Evolutionary conservation across 192 early-diverging fungal species (phyloP), one percentile per base, ranked within the genome.

Genomic region (Coemansia sp.): DNA sequence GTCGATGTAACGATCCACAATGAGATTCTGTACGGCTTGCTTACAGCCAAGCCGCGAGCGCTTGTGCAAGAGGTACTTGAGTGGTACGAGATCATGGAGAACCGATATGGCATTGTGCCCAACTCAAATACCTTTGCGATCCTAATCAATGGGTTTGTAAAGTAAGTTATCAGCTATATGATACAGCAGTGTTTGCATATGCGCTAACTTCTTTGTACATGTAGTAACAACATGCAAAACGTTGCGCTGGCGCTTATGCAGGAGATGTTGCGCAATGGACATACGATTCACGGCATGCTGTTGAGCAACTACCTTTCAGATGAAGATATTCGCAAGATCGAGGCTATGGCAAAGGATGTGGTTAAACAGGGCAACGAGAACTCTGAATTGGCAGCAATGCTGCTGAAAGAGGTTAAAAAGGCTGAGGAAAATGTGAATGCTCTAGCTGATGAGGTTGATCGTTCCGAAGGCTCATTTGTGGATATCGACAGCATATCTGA

Each of bases 1-100:
- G 83, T 82, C 4, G 87, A 91, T 35, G 86, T 82, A 11, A 70
- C 79, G 12, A 72, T 93, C 37, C 82, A 93, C 64, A 96, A 96
- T 65, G 83, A 87, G 31, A 89, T 96, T 30, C 68, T 96, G n/a
- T 83, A 87, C 43, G 86, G 84, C 8, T 82, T 89, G 42, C 63
- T 87, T 45, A 62, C 64, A n/a, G 78, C 59, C 20, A 52, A 68
- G 46, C 80, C 83, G 3, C 65, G 52, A 11, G 82, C 87, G 19
- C 49, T 77, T 28, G 80, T 79, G 20, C 68, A 72, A 11, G 70
- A 80, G 31, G 86, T 88, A 5, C 57, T 88, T 16, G 67, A 81
- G 33, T 92, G 91, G 94, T 91, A 86, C 61, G 80, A 86, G 50
- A 53, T 73, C 14, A 76, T 90, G 65, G 81, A 82, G 50, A 56